phyloP scores from a whole-genome alignment of 202 grass and related monocot species.

The Schoenoplectus tabernaemontani region DNA sequence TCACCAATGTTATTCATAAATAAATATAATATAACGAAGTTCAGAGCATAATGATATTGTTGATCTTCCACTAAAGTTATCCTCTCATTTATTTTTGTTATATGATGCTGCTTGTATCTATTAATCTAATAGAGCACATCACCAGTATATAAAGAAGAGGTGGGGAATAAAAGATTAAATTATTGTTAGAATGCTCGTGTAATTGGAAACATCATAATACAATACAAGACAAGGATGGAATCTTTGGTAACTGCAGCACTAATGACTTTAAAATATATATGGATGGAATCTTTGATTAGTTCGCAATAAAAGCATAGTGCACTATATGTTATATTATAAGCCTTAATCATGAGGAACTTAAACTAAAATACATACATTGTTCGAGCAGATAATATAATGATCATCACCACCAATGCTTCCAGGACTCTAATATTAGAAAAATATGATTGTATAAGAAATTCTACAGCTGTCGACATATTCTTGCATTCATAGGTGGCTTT shows the following conservation, averaged over 20 bases:
- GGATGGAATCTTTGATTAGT: conserved; percentile 16
- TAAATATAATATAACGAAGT: neutral
- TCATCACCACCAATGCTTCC: neutral
- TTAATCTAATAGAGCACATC: conserved; percentile 16
- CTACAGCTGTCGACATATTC: neutral
- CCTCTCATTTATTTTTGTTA: neutral
- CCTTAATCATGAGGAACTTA: conserved; percentile 24
- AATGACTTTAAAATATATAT: conserved; percentile 11
- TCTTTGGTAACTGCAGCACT: conserved; percentile 17
- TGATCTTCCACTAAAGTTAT: conserved; percentile 13
- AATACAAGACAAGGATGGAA: conserved; percentile 13
- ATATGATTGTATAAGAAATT: conserved; percentile 4
- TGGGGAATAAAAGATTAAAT: conserved; percentile 10
- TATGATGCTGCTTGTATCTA: neutral
- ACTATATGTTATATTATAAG: conserved; percentile 15
- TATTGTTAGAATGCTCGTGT: conserved; percentile 11
- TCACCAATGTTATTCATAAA: neutral
- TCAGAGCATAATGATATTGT: conserved; percentile 8
- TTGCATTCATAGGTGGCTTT: conserved; percentile 1
- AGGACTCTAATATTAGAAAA: neutral
- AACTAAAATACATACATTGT: conserved; percentile 9
- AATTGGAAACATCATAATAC: conserved; percentile 24
- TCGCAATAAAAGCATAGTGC: conserved; percentile 13
- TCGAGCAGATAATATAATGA: conserved; percentile 12
- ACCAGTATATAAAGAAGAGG: conserved; percentile 7